Conservation (phyloP, 257 asterid species). For the Scutellaria barbata region DNA sequence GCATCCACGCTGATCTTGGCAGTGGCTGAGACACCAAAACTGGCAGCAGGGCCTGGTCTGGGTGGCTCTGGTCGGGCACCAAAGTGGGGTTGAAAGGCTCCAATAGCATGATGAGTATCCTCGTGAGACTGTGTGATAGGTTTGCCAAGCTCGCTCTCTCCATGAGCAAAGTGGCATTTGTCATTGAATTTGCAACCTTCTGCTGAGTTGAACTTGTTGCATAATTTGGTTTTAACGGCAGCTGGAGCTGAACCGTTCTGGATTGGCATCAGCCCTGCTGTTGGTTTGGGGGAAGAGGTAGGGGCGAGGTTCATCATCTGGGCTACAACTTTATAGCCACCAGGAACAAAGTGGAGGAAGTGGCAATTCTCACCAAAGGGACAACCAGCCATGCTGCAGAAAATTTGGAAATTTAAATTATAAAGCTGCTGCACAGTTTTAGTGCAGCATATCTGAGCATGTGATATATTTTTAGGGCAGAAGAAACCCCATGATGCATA, state of each 20-base stretch:
- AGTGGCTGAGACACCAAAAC: conserved; percentile 73
- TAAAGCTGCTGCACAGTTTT: conserved; percentile 9
- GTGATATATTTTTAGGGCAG: neutral
- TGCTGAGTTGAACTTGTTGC: conserved; percentile 70
- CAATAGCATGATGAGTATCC: conserved; percentile 52
- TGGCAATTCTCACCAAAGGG: conserved; percentile 85
- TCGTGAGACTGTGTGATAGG: conserved; percentile 53
- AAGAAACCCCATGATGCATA: neutral
- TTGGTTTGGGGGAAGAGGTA: conserved; percentile 52
- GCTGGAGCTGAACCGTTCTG: conserved; percentile 58
- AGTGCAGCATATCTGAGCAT: neutral
- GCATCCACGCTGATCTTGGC: conserved; percentile 81
- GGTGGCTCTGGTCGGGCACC: conserved; percentile 56
- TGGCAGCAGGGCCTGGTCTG: conserved; percentile 52
- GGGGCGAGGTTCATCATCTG: conserved; percentile 78
- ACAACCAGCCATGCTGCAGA: conserved; percentile 72
- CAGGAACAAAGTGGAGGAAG: conserved; percentile 87
- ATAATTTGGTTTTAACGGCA: conserved; percentile 65
- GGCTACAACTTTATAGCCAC: conserved; percentile 86
- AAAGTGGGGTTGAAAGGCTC: conserved; percentile 51
- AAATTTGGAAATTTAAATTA: conserved; percentile 7
- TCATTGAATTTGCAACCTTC: conserved; percentile 95
- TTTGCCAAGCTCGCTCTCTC: conserved; percentile 77
- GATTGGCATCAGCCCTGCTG: conserved; percentile 44
- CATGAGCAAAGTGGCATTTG: conserved; percentile 90